Conservation (phyloP, 441 rosid genomes). For the Euphorbia celastroides region DNA sequence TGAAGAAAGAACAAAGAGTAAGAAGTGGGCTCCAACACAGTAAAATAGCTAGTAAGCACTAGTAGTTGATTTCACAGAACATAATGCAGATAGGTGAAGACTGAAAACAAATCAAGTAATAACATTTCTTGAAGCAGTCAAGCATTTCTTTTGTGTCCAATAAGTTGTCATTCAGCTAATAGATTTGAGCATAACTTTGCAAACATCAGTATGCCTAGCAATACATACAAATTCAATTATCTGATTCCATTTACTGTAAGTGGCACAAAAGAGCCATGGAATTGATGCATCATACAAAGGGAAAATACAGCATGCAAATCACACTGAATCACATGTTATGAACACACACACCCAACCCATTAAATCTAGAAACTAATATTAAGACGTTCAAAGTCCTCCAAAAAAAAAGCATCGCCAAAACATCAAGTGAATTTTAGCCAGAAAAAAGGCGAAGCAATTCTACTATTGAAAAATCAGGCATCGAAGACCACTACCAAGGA, state of each 20-base stretch:
- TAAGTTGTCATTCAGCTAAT: neutral
- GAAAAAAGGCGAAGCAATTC: neutral
- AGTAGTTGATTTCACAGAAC: too few relatives aligned
- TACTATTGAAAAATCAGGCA: neutral
- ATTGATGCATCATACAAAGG: neutral
- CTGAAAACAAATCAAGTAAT: neutral
- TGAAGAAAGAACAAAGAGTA: conserved; percentile 31
- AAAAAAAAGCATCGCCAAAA: neutral
- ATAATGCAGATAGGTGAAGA: neutral
- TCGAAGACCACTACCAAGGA: neutral
- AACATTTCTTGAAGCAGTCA: neutral
- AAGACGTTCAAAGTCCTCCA: neutral
- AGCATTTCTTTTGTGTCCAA: neutral
- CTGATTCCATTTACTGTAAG: neutral
- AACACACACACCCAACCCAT: neutral
- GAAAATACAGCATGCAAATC: neutral
- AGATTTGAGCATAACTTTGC: neutral
- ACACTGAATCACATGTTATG: neutral
- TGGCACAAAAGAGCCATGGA: neutral
- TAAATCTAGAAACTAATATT: neutral
- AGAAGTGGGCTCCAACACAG: conserved; percentile 12
- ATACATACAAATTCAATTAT: neutral
- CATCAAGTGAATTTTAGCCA: neutral
- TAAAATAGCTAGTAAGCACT: neutral
- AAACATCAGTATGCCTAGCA: neutral